Conservation (phyloP, 2,329 filamentous ascomycete genomes). For the Fusarium transvaalense region DNA sequence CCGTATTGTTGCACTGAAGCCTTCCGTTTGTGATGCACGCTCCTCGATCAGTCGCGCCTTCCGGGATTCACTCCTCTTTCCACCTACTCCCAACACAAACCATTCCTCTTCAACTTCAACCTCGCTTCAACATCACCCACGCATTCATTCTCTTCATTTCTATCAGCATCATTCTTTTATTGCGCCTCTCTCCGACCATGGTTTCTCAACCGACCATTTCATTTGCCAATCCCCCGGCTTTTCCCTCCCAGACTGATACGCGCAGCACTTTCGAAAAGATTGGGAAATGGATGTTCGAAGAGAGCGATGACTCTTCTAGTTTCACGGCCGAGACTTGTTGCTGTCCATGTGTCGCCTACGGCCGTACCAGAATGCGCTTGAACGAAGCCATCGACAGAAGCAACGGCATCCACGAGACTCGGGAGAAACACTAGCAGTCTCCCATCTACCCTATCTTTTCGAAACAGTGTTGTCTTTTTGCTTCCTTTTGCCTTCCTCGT, state of each 20-base stretch:
- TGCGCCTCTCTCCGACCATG: background rate
- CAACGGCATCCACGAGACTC: conserved; percentile 10
- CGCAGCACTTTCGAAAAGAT: background rate
- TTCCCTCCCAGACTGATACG: background rate
- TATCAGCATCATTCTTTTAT: background rate
- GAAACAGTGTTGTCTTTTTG: conserved; percentile 2
- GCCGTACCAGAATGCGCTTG: conserved; percentile 15
- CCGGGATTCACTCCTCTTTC: too few species aligned
- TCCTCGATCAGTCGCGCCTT: too few species aligned
- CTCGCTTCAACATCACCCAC: background rate
- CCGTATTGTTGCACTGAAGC: too few species aligned
- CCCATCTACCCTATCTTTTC: conserved; percentile 3
- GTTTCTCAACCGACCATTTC: background rate
- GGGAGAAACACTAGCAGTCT: conserved; percentile 1
- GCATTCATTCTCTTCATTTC: conserved; percentile 1
- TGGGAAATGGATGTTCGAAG: background rate
- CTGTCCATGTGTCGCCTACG: conserved; percentile 25
- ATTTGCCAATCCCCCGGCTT: background rate
- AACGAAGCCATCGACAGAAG: background rate
- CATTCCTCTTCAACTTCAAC: too few species aligned
- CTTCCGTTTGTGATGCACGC: too few species aligned
- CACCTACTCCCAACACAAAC: too few species aligned
- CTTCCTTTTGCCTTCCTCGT: conserved; percentile 49
- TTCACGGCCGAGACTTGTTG: background rate
- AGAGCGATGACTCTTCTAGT: background rate